Percentiles rank a stretch among this genome's conserved stretches.
Evolutionary conservation across 495 filamentous ascomycete genomes (phyloP).

Genomic region (Bombardia bombarda): DNA sequence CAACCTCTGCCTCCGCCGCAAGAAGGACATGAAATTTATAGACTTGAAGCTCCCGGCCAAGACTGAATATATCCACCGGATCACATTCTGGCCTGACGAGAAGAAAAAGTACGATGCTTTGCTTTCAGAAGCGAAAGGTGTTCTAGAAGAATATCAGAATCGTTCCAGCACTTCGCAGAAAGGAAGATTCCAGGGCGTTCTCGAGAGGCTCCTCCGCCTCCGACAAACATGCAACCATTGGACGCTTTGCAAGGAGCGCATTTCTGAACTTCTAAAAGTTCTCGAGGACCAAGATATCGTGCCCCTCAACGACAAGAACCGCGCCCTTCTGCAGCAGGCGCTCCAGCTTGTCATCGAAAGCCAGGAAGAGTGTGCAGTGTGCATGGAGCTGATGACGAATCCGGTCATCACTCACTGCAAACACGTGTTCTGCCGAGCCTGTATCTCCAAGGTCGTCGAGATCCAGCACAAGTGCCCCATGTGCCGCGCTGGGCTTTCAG

Average conservation of each 20-base stretch:
- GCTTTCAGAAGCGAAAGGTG: slow-evolving; percentile 67
- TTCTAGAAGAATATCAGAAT: slow-evolving; percentile 52
- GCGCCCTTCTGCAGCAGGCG: slow-evolving; percentile 63
- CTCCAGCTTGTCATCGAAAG: slow-evolving; percentile 73
- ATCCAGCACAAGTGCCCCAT: slow-evolving; percentile 80
- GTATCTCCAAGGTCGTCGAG: slow-evolving; percentile 73
- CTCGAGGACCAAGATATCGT: slow-evolving; percentile 61
- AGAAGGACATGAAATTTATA: slow-evolving; percentile 86
- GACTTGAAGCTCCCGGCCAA: slow-evolving; percentile 73
- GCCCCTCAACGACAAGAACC: slow-evolving; percentile 65
- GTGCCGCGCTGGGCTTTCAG: slow-evolving; percentile 68
- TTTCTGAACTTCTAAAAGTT: slow-evolving; percentile 59
- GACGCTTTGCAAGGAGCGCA: slow-evolving; percentile 66
- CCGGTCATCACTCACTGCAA: slow-evolving; percentile 87
- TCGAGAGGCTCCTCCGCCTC: slow-evolving; percentile 78
- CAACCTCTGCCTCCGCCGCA: slow-evolving; percentile 74
- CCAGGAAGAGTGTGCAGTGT: slow-evolving; percentile 79
- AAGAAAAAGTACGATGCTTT: slow-evolving; percentile 73
- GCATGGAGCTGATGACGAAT: slow-evolving; percentile 62
- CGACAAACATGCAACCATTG: slow-evolving; percentile 84
- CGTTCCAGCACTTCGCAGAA: slow-evolving; percentile 30
- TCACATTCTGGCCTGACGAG: slow-evolving; percentile 71
- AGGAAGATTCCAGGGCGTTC: slow-evolving; percentile 48
- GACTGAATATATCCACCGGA: slow-evolving; percentile 70
- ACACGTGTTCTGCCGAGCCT: slow-evolving; percentile 68